Conservation (phyloP, 2,329 filamentous ascomycete genomes). For the Aureobasidium melanogenum region DNA sequence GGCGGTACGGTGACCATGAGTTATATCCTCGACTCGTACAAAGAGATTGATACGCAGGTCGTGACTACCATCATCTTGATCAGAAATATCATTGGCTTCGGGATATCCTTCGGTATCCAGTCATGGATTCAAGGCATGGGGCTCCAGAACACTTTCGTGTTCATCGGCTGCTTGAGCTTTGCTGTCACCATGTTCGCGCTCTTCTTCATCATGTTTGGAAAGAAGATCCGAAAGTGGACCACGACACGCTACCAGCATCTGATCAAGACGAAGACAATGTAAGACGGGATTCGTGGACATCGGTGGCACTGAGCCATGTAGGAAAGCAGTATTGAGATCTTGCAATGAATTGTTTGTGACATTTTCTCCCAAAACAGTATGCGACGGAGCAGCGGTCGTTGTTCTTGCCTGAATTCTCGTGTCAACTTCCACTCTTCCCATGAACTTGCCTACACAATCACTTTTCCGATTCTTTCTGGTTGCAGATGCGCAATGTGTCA, state of each 20-base stretch:
- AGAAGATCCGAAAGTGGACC: conserved; percentile 10
- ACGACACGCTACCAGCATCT: conserved; percentile 1
- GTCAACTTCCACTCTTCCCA: not conserved
- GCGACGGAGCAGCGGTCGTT: not conserved
- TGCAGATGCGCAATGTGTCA: not conserved
- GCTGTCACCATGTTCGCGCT: conserved; percentile 10
- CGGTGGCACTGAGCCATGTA: no score
- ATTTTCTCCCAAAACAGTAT: no score
- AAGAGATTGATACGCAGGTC: conserved; percentile 13
- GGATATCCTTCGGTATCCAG: conserved; percentile 6
- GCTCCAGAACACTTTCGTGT: conserved; percentile 14
- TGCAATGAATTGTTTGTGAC: not conserved
- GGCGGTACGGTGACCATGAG: conserved; percentile 15
- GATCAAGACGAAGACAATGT: not conserved
- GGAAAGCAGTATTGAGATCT: no score
- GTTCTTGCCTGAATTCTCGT: not conserved
- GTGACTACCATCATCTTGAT: conserved; percentile 18
- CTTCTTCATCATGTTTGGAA: conserved; percentile 14
- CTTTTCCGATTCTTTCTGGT: not conserved
- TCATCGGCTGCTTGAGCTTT: conserved; percentile 12
- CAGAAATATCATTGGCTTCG: conserved; percentile 16
- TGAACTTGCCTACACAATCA: not conserved
- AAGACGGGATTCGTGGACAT: not conserved
- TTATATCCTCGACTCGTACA: conserved; percentile 18
- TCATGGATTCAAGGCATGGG: conserved; percentile 13